Base-by-base conservation (phyloP, 2,329 filamentous ascomycete genomes). In the Nannizzia gypsea region DNA sequence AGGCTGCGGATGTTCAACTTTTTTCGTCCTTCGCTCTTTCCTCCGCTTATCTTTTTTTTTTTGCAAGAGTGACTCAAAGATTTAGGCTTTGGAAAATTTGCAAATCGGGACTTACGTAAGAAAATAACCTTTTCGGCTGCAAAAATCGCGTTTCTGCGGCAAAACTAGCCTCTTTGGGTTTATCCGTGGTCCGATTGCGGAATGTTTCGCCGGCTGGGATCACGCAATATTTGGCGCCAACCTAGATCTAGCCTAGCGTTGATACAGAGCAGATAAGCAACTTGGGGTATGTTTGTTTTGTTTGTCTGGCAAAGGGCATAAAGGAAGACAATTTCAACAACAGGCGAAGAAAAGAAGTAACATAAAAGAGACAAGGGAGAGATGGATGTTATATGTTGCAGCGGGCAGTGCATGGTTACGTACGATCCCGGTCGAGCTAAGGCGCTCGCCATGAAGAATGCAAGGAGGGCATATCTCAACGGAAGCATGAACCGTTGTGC, bases 191-290 rank as follows among this genome's bases (percentile, higher is more conserved):
- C 34, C 34, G 11, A 28, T 15, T 40, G 6, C 22, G 54, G 54
- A 26, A 58, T 31, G 48, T 58, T 61, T 55, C 57, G 46, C 56
- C 56, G 59, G 3, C 17, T 13, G 1, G 46, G 20, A 61, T 61
- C 59, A 61, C 59, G 59, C 59, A 55, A 61, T 61, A 13, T 54
- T 22, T 5, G 3, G 5, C 56, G 36, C 48, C 46, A 58, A 17
- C 3, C 59, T 20, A 3, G 9, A 13, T 44, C n/a, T 3, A 36
- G 56, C 17, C 56, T 60, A 60, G 52, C n/a, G 31, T 20, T 4
- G 54, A 56, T 56, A 31, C 28, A 28, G 9, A 11, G 15, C 13
- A 5, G 50, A 54, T 54, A 54, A 34, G 50, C 44, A 26, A 24
- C 22, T 50, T 50, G 22, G 50, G 50, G 15, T n/a, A 17, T 17